A percentile compares a stretch with the other conserved stretches of the same genome.
phyloP scores from a whole-genome alignment of 768 basidiomycete genomes.

The Tulasnella sp. region DNA sequence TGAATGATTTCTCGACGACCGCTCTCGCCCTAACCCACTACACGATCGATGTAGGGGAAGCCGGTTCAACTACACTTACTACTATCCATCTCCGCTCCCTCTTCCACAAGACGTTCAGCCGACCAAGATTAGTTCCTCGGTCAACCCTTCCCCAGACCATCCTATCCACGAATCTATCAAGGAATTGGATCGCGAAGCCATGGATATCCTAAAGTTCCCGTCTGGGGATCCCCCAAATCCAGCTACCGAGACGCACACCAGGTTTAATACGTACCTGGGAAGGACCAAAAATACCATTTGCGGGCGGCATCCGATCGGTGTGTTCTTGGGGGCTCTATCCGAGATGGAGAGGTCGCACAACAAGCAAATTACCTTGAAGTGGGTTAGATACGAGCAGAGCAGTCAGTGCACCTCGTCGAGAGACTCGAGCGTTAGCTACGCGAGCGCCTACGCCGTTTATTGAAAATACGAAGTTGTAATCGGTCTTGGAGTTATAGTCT shows the following conservation, averaged over 20 bases:
- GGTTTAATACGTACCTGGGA: slow-evolving; percentile 64
- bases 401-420: slow-evolving; percentile 60
- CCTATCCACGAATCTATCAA: slow-evolving; percentile 82
- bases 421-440: slow-evolving; percentile 95
- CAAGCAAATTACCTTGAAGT: slow-evolving; percentile 52
- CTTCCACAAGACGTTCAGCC: slow-evolving; percentile 48
- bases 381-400: slow-evolving; percentile 94
- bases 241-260: slow-evolving; percentile 51
- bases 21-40: slow-evolving; percentile 8
- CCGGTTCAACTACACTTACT: slow-evolving; percentile 83
- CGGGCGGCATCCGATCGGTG: slow-evolving; percentile 92
- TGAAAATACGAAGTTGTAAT: slow-evolving; percentile 36
- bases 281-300: slow-evolving; percentile 93
- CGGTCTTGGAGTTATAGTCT: not conserved
- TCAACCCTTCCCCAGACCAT: slow-evolving; percentile 35
- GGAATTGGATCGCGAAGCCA: slow-evolving; percentile 81
- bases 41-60: slow-evolving; percentile 55
- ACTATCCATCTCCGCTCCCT: slow-evolving; percentile 61
- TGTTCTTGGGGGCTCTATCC: slow-evolving; percentile 74
- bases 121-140: slow-evolving; percentile 43
- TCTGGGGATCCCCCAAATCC: slow-evolving; percentile 38
- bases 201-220: slow-evolving; percentile 63
- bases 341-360: slow-evolving; percentile 47
- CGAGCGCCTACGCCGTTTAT: slow-evolving; percentile 77
- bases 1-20: not conserved